Conservation (phyloP, 352 stramenopile species). For the Aphanomyces cochlioides region DNA sequence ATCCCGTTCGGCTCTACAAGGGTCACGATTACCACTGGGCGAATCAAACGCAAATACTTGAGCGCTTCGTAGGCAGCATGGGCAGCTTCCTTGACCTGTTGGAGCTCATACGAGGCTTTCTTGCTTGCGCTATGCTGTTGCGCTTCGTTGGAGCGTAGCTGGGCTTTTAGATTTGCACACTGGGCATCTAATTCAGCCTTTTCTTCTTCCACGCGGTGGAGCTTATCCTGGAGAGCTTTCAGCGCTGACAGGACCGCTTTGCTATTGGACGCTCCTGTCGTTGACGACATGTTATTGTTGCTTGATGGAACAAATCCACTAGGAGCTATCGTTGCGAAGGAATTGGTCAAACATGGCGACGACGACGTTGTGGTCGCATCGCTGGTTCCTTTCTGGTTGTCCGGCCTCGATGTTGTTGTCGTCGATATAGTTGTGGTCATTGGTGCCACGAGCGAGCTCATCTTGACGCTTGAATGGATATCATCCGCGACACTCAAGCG, state of each 20-base stretch:
- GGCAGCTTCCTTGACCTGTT: constrained; percentile 61
- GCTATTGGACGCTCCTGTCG: constrained; percentile 44
- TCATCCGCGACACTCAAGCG: constrained; percentile 49
- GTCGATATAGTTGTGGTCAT: constrained; percentile 20
- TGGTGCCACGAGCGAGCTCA: constrained; percentile 6
- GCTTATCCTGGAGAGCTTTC: constrained; percentile 79
- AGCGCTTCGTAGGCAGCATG: constrained; percentile 62
- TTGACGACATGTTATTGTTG: not conserved
- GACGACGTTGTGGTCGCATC: not conserved
- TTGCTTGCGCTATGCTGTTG: constrained; percentile 35
- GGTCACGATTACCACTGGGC: not conserved
- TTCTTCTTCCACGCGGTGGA: constrained; percentile 61
- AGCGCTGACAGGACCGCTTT: constrained; percentile 65
- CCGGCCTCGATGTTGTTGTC: constrained; percentile 17
- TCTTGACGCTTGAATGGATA: constrained; percentile 1
- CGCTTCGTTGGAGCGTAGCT: constrained; percentile 38
- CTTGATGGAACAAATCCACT: too few relatives aligned
- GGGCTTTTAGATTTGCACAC: constrained; percentile 58
- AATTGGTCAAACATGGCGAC: too few relatives aligned
- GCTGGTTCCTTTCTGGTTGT: not conserved
- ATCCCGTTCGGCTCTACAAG: constrained; percentile 42
- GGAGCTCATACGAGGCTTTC: constrained; percentile 63
- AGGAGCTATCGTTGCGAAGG: too few relatives aligned
- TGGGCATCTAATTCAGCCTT: constrained; percentile 53
- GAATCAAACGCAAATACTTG: constrained; percentile 14